Evolutionary conservation across 2,329 filamentous ascomycete species (phyloP), one percentile per base, ranked within the genome.

Genomic region (Neonectria hederae): DNA sequence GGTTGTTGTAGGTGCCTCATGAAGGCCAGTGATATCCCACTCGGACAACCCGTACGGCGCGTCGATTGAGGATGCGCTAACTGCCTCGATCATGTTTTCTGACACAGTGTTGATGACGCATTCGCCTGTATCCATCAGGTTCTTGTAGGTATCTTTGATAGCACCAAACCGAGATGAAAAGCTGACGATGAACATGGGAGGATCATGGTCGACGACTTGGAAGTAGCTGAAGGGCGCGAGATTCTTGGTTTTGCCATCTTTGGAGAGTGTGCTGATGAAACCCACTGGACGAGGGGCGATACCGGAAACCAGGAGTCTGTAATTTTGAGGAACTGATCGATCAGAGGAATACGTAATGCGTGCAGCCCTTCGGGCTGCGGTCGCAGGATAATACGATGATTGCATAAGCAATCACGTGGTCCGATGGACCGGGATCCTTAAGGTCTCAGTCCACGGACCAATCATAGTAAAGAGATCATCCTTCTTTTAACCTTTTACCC

Each of bases 181-280:
- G 43, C 85, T 84, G 17, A 87, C 80, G 9, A 87, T 86, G 79
- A 97, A 95, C 45, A 95, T 83, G 0, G 93, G 92, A 2, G 93
- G 93, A 75, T 97, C 93, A 76, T 94, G 91, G 76, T 89, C 89
- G 65, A 97, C 85, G 58, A 97, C 79, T 74, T 92, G 89, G 74
- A 92, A 92, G 81, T 94, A 97, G 71, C 87, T 90, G 79, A 94
- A 97, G 0, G 93, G 93, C 0, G 93, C 91, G 1, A 97, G 83
- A 77, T 97, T 97, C 8, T 76, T 86, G 70, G 65, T 83, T 54
- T 74, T 78, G 17, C 90, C 91, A 72, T 93, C 90, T 2, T 74
- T 72, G 2, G 82, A 82, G 19, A 79, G 69, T 4, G 86, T 86
- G 22, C 83, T 86, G 8, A 88, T 75, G 75, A 89, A 85, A 2